Percentiles rank a stretch among this genome's conserved stretches.
Evolutionary conservation across 139 green algal genomes (phyloP).

Genomic region (Zygnema cylindricum): DNA sequence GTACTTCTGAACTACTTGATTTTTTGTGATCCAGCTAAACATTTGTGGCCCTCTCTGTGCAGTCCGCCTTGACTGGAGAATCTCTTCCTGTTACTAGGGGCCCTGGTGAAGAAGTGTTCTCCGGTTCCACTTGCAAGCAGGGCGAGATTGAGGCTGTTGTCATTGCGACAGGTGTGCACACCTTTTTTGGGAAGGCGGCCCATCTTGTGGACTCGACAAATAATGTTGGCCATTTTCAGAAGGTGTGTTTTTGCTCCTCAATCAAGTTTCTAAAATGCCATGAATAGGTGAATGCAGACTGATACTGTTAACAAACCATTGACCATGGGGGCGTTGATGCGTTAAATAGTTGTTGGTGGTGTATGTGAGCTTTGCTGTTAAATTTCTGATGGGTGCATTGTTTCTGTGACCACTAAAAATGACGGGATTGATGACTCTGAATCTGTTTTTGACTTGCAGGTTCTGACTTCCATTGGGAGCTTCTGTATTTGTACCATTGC

Average conservation of each 20-base stretch:
- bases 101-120: conserved; percentile 77
- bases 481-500: conserved; percentile 83
- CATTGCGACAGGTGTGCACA: conserved; percentile 77
- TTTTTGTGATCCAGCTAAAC: not conserved
- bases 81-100: conserved; percentile 71
- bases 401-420: too few species aligned
- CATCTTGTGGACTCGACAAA: conserved; percentile 79
- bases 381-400: too few species aligned
- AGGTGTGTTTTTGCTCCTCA: conserved; percentile 31
- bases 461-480: conserved; percentile 86
- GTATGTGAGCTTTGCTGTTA: too few species aligned
- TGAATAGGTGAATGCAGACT: too few species aligned
- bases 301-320: too few species aligned
- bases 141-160: conserved; percentile 84
- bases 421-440: too few species aligned
- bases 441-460: too few species aligned
- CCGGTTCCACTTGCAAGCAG: conserved; percentile 86
- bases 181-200: conserved; percentile 86
- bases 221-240: conserved; percentile 83
- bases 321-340: too few species aligned
- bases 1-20: too few species aligned
- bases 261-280: too few species aligned
- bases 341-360: too few species aligned
- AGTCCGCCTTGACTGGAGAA: conserved; percentile 84
- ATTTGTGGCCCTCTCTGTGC: conserved; percentile 6